A percentile compares a stretch with the other conserved stretches of the same genome.
These are phyloP conservation scores for Aspergillus sp. DNA, from an alignment of 2,329 filamentous ascomycete genomes.

Conservation along the genomic window DNA sequence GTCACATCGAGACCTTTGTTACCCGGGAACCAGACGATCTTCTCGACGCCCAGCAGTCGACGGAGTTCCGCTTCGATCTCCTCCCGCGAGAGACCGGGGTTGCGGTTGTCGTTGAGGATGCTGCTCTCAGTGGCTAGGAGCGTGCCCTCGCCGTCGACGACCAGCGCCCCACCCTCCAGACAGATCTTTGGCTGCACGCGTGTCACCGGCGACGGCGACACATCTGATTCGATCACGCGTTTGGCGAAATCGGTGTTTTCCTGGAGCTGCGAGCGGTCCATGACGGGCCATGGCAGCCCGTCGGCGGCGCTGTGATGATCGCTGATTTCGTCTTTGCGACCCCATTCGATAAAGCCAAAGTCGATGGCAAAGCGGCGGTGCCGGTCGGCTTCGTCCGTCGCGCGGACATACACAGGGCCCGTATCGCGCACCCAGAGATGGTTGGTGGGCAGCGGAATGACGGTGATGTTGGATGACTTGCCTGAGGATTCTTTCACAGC, in stretches of 20 bases:
- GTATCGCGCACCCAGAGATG: conserved; percentile 22
- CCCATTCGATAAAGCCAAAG: conserved; percentile 22
- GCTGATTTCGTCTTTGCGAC: conserved; percentile 13
- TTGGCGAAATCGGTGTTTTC: conserved; percentile 17
- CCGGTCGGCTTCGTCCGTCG: conserved; percentile 7
- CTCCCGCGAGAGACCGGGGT: conserved; percentile 20
- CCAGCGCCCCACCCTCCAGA: conserved; percentile 34
- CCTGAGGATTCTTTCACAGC: conserved; percentile 5
- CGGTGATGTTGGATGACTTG: conserved; percentile 9
- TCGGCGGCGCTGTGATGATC: conserved; percentile 12
- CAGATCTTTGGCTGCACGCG: conserved; percentile 19
- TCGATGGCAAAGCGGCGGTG: conserved; percentile 12
- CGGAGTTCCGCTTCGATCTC: conserved; percentile 27
- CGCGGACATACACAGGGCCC: conserved; percentile 17
- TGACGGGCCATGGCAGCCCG: conserved; percentile 13
- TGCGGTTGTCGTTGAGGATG: conserved; percentile 30
- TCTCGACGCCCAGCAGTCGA: conserved; percentile 26
- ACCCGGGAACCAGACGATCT: conserved; percentile 35
- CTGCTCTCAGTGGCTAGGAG: conserved; percentile 34
- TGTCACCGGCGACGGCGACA: conserved; percentile 10
- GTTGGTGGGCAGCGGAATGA: conserved; percentile 18
- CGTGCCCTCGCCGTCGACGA: conserved; percentile 35
- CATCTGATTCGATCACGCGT: conserved; percentile 10
- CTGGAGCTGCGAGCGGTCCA: conserved; percentile 7
- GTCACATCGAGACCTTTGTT: conserved; percentile 31